These are phyloP conservation scores for Chrysanthemum seticuspe DNA, from an alignment of 129 eudicot species.

Conservation along the genomic window DNA sequence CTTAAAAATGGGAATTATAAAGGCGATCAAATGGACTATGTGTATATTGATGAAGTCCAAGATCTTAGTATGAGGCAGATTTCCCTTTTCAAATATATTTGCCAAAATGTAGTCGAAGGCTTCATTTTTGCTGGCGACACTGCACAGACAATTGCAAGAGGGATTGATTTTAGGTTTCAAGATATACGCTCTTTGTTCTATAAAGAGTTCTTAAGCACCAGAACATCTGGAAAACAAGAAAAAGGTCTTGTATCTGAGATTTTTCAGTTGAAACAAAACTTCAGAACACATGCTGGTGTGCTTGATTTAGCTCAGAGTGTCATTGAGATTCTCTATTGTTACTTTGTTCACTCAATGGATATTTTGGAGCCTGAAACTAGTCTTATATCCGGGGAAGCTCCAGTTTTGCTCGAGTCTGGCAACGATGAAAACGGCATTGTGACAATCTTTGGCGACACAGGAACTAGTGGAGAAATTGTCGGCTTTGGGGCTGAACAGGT, in stretches of 20 bases:
- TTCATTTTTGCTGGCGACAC: background rate
- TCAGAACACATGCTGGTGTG: background rate
- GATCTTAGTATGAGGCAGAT: conserved; percentile 21
- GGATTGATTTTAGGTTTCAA: background rate
- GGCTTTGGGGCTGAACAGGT: too few species aligned
- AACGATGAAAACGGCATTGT: too few species aligned
- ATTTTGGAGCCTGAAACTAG: background rate
- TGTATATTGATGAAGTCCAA: conserved; percentile 58
- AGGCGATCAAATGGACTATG: conserved; percentile 44
- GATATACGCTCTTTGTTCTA: background rate
- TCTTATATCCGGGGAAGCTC: background rate
- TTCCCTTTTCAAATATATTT: background rate
- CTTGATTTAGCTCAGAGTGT: background rate
- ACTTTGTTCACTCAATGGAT: background rate
- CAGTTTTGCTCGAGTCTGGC: background rate
- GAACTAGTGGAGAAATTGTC: too few species aligned
- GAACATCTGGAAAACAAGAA: background rate
- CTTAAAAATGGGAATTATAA: conserved; percentile 21
- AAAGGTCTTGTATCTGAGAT: background rate
- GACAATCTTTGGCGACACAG: too few species aligned
- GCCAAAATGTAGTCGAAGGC: background rate
- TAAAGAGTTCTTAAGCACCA: background rate
- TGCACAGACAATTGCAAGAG: background rate
- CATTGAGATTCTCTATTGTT: background rate
- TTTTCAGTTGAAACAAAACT: background rate